phyloP scores from a whole-genome alignment of 2,329 filamentous ascomycete species.

The Aureobasidium zeae region DNA sequence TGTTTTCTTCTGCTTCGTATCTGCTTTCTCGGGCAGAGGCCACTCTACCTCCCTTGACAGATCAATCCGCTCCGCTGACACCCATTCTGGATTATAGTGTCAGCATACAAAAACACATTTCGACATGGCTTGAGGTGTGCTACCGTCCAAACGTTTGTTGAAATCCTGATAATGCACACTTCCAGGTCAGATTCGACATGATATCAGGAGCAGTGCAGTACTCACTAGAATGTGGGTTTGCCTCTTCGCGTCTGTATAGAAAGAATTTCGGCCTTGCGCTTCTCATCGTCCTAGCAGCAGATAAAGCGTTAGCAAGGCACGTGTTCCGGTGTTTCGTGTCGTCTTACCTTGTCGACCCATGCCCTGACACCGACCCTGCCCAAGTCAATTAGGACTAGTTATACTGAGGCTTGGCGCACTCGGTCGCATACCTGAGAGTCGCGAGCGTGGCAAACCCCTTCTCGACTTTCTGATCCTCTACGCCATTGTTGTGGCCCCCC shows the following conservation, averaged over 20 bases:
- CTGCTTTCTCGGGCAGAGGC: slow-evolving; percentile 82
- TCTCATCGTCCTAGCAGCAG: slow-evolving; percentile 57
- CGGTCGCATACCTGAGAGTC: slow-evolving; percentile 59
- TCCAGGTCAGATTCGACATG: slow-evolving; percentile 21
- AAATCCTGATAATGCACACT: slow-evolving; percentile 92
- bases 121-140: slow-evolving; percentile 19
- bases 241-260: slow-evolving; percentile 86
- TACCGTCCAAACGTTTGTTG: slow-evolving; percentile 69
- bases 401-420: slow-evolving; percentile 8
- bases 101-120: slow-evolving; percentile 34
- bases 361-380: slow-evolving; percentile 56
- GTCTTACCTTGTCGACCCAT: slow-evolving; percentile 61
- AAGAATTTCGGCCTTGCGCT: slow-evolving; percentile 90
- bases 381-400: slow-evolving; percentile 26
- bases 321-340: too few species aligned
- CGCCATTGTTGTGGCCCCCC: slow-evolving; percentile 19
- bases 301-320: not conserved
- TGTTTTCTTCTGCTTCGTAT: slow-evolving; percentile 75
- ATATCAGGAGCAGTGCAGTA: not conserved
- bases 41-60: slow-evolving; percentile 89
- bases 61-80: slow-evolving; percentile 72
- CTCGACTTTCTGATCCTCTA: slow-evolving; percentile 45
- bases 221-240: slow-evolving; percentile 70
- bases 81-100: slow-evolving; percentile 61
- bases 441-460: slow-evolving; percentile 78